Conservation (phyloP, 441 rosid genomes). For the Adansonia madagascariensis region DNA sequence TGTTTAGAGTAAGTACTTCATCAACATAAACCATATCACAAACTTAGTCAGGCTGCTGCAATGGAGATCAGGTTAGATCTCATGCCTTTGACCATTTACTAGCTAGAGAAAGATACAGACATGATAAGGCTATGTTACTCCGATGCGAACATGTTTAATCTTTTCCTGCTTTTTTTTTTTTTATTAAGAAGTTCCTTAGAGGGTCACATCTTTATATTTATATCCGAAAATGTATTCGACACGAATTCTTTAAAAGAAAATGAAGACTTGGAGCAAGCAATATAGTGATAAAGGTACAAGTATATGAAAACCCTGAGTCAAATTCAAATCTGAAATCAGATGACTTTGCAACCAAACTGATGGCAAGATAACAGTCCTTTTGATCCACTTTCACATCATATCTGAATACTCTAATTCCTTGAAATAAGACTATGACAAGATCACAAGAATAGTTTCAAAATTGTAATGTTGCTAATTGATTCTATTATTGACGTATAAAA, state of each 20-base stretch:
- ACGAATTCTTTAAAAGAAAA: too few species aligned
- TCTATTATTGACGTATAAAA: constrained; percentile 3
- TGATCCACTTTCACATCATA: background rate
- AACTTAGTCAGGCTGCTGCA: background rate
- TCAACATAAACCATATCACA: too few species aligned
- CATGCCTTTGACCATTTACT: background rate
- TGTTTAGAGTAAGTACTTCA: too few species aligned
- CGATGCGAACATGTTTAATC: too few species aligned
- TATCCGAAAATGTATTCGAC: too few species aligned
- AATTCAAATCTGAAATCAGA: background rate
- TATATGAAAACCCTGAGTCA: background rate
- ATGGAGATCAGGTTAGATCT: background rate
- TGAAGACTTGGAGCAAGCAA: too few species aligned
- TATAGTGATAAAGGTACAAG: too few species aligned
- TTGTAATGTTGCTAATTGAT: constrained; percentile 21
- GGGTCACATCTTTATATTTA: too few species aligned
- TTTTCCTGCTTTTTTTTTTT: too few species aligned
- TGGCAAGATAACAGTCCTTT: background rate
- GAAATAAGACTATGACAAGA: background rate
- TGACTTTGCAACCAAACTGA: background rate
- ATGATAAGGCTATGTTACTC: background rate
- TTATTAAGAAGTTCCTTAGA: too few species aligned
- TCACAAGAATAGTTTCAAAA: constrained; percentile 19
- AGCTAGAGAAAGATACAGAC: background rate
- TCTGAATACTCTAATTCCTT: background rate